A percentile compares a stretch with the other conserved stretches of the same genome.
Evolutionary conservation across 2,329 filamentous ascomycete genomes (phyloP).

Genomic region (Fusarium cyanostomum): DNA sequence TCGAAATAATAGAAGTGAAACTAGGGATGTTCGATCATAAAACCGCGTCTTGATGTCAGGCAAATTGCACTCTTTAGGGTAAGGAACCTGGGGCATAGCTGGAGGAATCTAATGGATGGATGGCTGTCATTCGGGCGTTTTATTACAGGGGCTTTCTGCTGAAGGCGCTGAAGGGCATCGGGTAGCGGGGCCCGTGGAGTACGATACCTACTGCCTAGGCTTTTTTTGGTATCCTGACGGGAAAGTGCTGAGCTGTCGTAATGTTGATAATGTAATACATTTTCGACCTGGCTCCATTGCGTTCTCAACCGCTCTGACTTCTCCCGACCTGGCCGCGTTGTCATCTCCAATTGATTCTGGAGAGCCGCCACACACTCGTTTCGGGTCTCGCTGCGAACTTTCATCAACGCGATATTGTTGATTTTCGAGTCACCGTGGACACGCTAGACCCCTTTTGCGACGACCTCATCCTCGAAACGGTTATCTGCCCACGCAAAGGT

Average conservation of each 20-base stretch:
- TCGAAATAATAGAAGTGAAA: no score
- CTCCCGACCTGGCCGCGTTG: constrained; percentile 11
- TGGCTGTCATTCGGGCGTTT: background rate
- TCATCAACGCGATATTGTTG: constrained; percentile 7
- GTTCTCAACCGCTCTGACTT: constrained; percentile 26
- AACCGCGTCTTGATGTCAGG: background rate
- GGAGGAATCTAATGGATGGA: no score
- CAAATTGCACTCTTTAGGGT: constrained; percentile 8
- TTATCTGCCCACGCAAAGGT: constrained; percentile 18
- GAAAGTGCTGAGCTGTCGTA: constrained; percentile 36
- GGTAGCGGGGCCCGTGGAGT: constrained; percentile 9
- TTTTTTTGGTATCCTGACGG: constrained; percentile 3
- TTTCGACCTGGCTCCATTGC: constrained; percentile 23
- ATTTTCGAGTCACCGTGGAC: constrained; percentile 7
- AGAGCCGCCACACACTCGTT: constrained; percentile 28
- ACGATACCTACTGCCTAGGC: no score
- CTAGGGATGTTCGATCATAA: background rate
- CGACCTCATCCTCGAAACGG: constrained; percentile 23
- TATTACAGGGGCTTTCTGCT: constrained; percentile 16
- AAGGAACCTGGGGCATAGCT: background rate
- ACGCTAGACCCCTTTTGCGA: constrained; percentile 26
- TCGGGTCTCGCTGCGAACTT: constrained; percentile 3
- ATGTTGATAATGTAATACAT: constrained; percentile 36
- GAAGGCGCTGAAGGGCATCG: constrained; percentile 4
- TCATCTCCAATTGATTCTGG: constrained; percentile 24